These are phyloP conservation scores for Nigrospora sphaerica DNA, from an alignment of 2,329 filamentous ascomycete species.

Conservation along the genomic window DNA sequence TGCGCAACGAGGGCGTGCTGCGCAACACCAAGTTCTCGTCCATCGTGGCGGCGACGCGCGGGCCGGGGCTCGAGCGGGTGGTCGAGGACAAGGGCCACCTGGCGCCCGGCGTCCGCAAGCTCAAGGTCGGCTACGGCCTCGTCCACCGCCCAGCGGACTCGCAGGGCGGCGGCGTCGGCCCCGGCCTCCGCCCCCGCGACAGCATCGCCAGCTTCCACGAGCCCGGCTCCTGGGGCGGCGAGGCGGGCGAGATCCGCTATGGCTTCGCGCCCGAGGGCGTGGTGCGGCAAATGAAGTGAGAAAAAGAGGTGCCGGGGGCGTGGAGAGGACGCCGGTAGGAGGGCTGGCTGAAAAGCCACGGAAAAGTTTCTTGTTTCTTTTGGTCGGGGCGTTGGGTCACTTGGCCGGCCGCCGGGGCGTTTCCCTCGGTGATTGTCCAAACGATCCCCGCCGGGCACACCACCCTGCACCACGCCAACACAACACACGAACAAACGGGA, in stretches of 20 bases:
- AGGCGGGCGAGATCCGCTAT: conserved; percentile 15
- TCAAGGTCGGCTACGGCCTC: conserved; percentile 18
- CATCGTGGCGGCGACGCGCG: conserved; percentile 33
- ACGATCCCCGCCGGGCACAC: no score
- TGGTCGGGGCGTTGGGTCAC: no score
- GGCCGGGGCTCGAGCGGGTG: conserved; percentile 29
- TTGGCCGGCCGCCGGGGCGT: no score
- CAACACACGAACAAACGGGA: no score
- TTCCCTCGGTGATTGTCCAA: no score
- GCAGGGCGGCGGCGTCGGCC: conserved; percentile 5
- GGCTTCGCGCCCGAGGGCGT: conserved; percentile 23
- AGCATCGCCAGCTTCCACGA: not conserved
- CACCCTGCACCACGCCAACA: no score
- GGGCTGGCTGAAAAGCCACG: no score
- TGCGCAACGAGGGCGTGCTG: conserved; percentile 26
- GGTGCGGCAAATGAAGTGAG: conserved; percentile 15
- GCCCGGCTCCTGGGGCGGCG: not conserved
- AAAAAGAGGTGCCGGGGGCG: conserved; percentile 2
- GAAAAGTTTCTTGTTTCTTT: no score
- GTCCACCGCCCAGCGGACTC: conserved; percentile 9
- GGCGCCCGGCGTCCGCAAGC: conserved; percentile 11
- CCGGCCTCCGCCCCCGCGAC: not conserved
- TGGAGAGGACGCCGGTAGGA: no score
- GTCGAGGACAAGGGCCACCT: conserved; percentile 11
- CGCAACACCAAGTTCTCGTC: conserved; percentile 30